These are phyloP conservation scores for Jacaranda mimosifolia DNA, from an alignment of 257 asterid species.

Conservation along the genomic window DNA sequence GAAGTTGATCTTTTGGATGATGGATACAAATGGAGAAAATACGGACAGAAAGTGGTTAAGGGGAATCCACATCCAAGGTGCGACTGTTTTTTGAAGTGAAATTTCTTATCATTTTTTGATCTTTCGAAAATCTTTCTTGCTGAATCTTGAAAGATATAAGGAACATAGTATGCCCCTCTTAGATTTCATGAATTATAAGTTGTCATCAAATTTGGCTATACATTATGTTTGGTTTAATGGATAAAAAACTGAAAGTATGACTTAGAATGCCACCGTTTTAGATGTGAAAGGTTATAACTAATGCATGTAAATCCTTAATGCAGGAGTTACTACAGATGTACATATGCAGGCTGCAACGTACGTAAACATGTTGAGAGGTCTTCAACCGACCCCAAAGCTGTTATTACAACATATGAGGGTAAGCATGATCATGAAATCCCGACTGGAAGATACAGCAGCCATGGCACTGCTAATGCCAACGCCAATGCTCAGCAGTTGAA, in stretches of 20 bases:
- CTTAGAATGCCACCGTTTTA: too few species aligned
- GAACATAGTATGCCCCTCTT: not conserved
- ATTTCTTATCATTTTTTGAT: constrained; percentile 20
- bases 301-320: constrained; percentile 19
- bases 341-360: constrained; percentile 85
- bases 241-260: not conserved
- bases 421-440: constrained; percentile 89
- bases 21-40: constrained; percentile 93
- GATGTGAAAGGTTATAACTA: constrained; percentile 42
- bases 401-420: constrained; percentile 89
- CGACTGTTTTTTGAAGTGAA: not conserved
- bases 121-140: not conserved
- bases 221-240: too few species aligned
- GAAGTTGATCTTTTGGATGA: constrained; percentile 93
- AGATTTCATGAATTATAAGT: not conserved
- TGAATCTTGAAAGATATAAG: not conserved
- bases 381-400: constrained; percentile 82
- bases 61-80: constrained; percentile 95
- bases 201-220: not conserved
- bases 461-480: constrained; percentile 22
- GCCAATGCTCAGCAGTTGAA: constrained; percentile 41
- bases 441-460: constrained; percentile 51
- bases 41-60: constrained; percentile 94
- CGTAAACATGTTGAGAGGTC: constrained; percentile 97
- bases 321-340: constrained; percentile 96